Evolutionary conservation across 2,329 filamentous ascomycete species (phyloP).

Genomic region (Penicillium sp.): DNA sequence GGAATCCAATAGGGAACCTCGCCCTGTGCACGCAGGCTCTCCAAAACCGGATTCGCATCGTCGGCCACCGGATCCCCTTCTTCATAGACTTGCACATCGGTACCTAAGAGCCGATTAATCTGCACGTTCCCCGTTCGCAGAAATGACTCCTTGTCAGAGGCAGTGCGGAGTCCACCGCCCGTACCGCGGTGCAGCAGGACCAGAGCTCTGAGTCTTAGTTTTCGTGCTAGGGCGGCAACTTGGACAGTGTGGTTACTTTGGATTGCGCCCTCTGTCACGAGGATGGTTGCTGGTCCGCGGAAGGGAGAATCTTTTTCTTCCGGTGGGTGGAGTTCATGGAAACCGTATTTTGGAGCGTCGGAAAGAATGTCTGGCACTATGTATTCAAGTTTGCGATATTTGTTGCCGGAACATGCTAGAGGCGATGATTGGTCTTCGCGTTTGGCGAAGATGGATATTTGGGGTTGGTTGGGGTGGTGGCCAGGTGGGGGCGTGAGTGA

Average conservation of each 20-base stretch:
- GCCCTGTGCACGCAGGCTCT: conserved; percentile 18
- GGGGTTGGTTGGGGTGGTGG: conserved; percentile 9
- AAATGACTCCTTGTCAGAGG: conserved; percentile 21
- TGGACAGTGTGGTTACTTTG: conserved; percentile 42
- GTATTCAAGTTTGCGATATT: conserved; percentile 42
- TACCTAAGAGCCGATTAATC: conserved; percentile 28
- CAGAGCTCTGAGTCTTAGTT: conserved; percentile 27
- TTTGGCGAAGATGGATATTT: conserved; percentile 32
- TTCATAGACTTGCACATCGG: conserved; percentile 55
- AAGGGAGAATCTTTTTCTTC: background rate
- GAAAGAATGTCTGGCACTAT: conserved; percentile 36
- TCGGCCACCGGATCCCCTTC: conserved; percentile 50
- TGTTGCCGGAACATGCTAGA: conserved; percentile 37
- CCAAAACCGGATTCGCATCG: conserved; percentile 23
- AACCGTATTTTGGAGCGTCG: conserved; percentile 11
- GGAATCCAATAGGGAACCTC: conserved; percentile 37
- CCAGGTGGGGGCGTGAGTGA: conserved; percentile 11
- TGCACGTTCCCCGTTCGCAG: conserved; percentile 29
- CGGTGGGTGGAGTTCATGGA: conserved; percentile 16
- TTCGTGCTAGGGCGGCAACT: conserved; percentile 30
- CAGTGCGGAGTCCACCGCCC: conserved; percentile 25
- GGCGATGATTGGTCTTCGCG: conserved; percentile 38
- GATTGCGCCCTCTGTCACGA: conserved; percentile 38
- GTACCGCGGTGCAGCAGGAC: conserved; percentile 30
- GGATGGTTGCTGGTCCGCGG: conserved; percentile 25